These are phyloP conservation scores for Candida gorgasii DNA, from an alignment of 805 yeast species.

Conservation along the genomic window DNA sequence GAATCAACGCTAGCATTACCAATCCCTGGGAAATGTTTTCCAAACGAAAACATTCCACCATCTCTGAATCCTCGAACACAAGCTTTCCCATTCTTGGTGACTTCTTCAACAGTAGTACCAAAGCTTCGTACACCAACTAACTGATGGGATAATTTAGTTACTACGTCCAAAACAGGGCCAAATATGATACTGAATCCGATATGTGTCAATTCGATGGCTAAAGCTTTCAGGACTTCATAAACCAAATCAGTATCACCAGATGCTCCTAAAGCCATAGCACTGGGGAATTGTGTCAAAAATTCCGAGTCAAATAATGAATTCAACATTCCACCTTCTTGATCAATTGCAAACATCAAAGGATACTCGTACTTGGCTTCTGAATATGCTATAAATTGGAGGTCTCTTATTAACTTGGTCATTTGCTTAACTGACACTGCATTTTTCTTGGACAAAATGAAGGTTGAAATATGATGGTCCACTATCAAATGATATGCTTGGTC, in stretches of 20 bases:
- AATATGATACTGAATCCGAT: constrained; percentile 56
- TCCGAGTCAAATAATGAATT: constrained; percentile 56
- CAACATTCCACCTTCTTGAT: constrained; percentile 66
- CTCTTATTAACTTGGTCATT: constrained; percentile 49
- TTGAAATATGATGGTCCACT: constrained; percentile 49
- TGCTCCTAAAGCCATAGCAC: constrained; percentile 65
- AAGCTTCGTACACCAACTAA: constrained; percentile 61
- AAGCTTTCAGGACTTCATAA: constrained; percentile 52
- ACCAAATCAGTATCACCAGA: constrained; percentile 51
- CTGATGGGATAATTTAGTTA: constrained; percentile 55
- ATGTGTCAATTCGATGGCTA: constrained; percentile 52
- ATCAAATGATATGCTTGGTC: constrained; percentile 55
- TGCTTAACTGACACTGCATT: constrained; percentile 53
- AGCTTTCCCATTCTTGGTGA: constrained; percentile 52
- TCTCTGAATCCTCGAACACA: constrained; percentile 53
- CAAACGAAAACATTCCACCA: constrained; percentile 56
- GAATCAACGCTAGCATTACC: constrained; percentile 63
- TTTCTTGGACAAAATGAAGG: constrained; percentile 52
- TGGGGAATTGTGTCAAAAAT: constrained; percentile 57
- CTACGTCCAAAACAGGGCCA: constrained; percentile 66
- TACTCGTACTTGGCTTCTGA: constrained; percentile 47
- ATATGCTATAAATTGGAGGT: constrained; percentile 55
- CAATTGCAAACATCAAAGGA: constrained; percentile 59
- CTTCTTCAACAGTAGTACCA: constrained; percentile 62
- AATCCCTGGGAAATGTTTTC: constrained; percentile 68